Conservation (phyloP, 2,329 filamentous ascomycete genomes). For the Ophiognomonia clavigignenti-juglandacearum region DNA sequence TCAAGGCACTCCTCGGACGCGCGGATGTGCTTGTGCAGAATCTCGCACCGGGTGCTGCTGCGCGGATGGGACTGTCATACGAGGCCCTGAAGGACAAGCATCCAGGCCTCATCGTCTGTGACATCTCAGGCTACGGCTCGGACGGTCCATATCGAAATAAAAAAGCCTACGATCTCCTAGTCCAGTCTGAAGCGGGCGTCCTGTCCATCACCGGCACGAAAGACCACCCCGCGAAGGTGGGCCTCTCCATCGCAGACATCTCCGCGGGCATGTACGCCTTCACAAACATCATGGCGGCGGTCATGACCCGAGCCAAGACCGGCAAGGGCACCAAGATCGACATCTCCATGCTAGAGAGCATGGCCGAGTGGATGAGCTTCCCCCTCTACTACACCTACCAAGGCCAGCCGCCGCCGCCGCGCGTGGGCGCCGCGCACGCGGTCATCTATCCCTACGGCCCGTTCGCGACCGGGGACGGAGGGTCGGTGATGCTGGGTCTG, state of each 20-base stretch:
- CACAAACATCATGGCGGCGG: slow-evolving; percentile 44
- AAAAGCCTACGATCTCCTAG: slow-evolving; percentile 51
- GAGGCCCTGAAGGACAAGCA: slow-evolving; percentile 35
- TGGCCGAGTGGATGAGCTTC: slow-evolving; percentile 56
- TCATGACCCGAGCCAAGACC: slow-evolving; percentile 43
- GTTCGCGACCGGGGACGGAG: slow-evolving; percentile 42
- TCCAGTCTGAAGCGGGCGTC: slow-evolving; percentile 50
- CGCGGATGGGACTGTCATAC: slow-evolving; percentile 42
- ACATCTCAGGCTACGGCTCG: slow-evolving; percentile 49
- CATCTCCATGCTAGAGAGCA: slow-evolving; percentile 53
- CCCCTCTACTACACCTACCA: slow-evolving; percentile 50
- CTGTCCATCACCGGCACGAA: slow-evolving; percentile 44
- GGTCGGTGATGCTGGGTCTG: slow-evolving; percentile 50
- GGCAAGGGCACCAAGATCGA: slow-evolving; percentile 45
- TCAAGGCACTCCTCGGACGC: slow-evolving; percentile 37
- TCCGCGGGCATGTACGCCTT: slow-evolving; percentile 48
- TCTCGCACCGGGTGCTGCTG: slow-evolving; percentile 43
- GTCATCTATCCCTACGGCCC: slow-evolving; percentile 54
- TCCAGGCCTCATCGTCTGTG: slow-evolving; percentile 45
- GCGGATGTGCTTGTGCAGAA: slow-evolving; percentile 51
- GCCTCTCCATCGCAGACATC: slow-evolving; percentile 51
- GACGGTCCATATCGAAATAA: slow-evolving; percentile 47
- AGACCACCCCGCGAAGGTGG: slow-evolving; percentile 42
- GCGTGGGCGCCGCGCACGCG: slow-evolving; percentile 47
- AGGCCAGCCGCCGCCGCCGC: slow-evolving; percentile 34